phyloP scores from a whole-genome alignment of 331 rosid genomes.

The Prunus yedoensis region DNA sequence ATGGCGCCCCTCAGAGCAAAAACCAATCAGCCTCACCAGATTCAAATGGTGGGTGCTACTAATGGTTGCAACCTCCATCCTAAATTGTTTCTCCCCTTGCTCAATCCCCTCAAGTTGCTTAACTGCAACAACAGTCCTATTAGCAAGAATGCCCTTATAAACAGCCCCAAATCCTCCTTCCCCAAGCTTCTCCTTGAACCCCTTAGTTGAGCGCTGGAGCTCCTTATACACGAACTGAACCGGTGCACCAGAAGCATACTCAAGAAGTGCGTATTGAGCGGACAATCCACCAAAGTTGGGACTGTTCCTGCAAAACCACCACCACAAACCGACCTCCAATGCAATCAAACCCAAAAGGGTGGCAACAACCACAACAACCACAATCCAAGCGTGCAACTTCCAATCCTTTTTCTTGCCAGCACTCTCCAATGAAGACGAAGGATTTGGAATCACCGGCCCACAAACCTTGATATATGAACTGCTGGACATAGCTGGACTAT shows the following conservation, averaged over 20 bases:
- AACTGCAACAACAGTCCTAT: slow-evolving; percentile 77
- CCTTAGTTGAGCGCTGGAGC: slow-evolving; percentile 74
- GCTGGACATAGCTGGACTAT: slow-evolving; percentile 58
- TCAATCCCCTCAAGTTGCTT: slow-evolving; percentile 96
- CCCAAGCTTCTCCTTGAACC: slow-evolving; percentile 93
- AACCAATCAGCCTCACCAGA: slow-evolving; percentile 88
- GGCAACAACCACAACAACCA: slow-evolving; percentile 52
- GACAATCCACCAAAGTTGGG: slow-evolving; percentile 55
- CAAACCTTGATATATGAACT: slow-evolving; percentile 77
- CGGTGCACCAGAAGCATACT: slow-evolving; percentile 95
- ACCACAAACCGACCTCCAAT: slow-evolving; percentile 79
- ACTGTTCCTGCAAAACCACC: slow-evolving; percentile 72
- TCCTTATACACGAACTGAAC: slow-evolving; percentile 82
- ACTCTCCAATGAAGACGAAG: slow-evolving; percentile 30
- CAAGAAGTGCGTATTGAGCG: slow-evolving; percentile 78
- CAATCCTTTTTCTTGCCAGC: slow-evolving; percentile 32
- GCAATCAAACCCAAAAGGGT: slow-evolving; percentile 55
- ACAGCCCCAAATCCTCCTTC: slow-evolving; percentile 93
- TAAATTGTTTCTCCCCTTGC: slow-evolving; percentile 92
- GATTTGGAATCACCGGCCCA: slow-evolving; percentile 49
- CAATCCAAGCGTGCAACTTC: slow-evolving; percentile 62
- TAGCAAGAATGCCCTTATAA: slow-evolving; percentile 70
- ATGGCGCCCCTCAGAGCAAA: slow-evolving; percentile 89
- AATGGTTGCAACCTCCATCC: slow-evolving; percentile 96
- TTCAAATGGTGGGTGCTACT: slow-evolving; percentile 96